Evolutionary conservation across 2,329 filamentous ascomycete species (phyloP).

Genomic region (Curvularia sp.): DNA sequence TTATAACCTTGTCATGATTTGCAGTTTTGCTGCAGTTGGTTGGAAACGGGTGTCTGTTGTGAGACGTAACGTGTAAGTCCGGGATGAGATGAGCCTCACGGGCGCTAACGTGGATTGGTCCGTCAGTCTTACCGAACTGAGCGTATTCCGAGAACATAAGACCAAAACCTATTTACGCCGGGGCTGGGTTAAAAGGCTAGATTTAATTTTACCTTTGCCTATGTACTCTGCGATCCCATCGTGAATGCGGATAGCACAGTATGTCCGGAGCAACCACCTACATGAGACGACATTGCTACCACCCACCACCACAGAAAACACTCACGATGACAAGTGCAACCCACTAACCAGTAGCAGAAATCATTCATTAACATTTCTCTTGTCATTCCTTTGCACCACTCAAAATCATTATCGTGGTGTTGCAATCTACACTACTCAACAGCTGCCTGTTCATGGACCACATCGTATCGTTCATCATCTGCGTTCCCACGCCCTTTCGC

Average conservation of each 20-base stretch:
- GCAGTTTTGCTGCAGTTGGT: slow-evolving; percentile 6
- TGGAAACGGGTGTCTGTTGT: slow-evolving; percentile 1
- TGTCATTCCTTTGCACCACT: slow-evolving; percentile 41
- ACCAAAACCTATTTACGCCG: neutral
- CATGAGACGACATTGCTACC: neutral
- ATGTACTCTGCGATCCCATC: neutral
- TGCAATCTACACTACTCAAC: slow-evolving; percentile 42
- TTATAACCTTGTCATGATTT: slow-evolving; percentile 22
- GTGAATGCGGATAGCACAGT: neutral
- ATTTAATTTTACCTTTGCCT: neutral
- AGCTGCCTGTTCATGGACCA: slow-evolving; percentile 35
- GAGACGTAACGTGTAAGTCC: slow-evolving; percentile 43
- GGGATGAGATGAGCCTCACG: slow-evolving; percentile 33
- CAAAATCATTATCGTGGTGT: slow-evolving; percentile 43
- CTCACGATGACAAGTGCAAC: neutral
- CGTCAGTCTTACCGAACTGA: slow-evolving; percentile 15
- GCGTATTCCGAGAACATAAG: slow-evolving; percentile 12
- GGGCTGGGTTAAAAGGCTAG: neutral
- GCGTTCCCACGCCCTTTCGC: slow-evolving; percentile 32
- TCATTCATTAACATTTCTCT: slow-evolving; percentile 32
- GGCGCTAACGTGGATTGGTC: slow-evolving; percentile 37
- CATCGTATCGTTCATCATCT: slow-evolving; percentile 37
- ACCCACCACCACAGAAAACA: neutral
- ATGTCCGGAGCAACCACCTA: neutral
- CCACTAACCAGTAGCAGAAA: neutral